Evolutionary conservation across 441 rosid species (phyloP).

Genomic region (Brassica balearica): DNA sequence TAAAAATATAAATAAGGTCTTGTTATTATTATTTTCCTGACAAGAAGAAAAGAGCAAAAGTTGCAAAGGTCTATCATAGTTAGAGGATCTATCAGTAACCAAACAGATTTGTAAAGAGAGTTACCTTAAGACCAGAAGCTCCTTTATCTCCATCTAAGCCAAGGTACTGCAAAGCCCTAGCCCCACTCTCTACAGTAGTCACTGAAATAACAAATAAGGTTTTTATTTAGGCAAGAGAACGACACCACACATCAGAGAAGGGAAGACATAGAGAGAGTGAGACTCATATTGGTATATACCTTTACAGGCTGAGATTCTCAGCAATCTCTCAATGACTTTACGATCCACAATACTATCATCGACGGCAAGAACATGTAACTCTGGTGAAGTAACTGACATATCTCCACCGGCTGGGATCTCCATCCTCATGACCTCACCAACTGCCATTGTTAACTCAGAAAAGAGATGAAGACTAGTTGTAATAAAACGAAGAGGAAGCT

Average conservation of each 20-base stretch:
- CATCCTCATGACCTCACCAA: slow-evolving; percentile 54
- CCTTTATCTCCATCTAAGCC: slow-evolving; percentile 85
- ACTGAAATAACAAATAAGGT: slow-evolving; percentile 49
- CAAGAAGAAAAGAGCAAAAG: not conserved
- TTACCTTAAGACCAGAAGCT: slow-evolving; percentile 64
- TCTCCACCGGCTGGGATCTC: slow-evolving; percentile 41
- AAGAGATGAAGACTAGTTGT: not conserved
- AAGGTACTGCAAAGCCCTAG: slow-evolving; percentile 86
- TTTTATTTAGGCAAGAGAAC: not conserved
- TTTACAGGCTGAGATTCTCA: slow-evolving; percentile 76
- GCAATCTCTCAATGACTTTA: slow-evolving; percentile 81
- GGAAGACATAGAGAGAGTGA: not conserved
- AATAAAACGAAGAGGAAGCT: slow-evolving; percentile 23
- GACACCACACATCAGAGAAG: not conserved
- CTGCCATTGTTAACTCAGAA: slow-evolving; percentile 39
- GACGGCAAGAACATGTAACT: slow-evolving; percentile 93
- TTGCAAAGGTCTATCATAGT: not conserved
- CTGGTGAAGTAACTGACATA: slow-evolving; percentile 46
- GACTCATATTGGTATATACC: slow-evolving; percentile 45
- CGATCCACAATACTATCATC: slow-evolving; percentile 86
- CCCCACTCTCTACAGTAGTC: slow-evolving; percentile 89
- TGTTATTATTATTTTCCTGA: not conserved
- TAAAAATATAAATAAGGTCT: not conserved
- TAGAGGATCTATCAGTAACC: slow-evolving; percentile 29
- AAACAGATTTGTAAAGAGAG: slow-evolving; percentile 28